Evolutionary conservation across 805 yeast species (phyloP).

Genomic region (Metschnikowia cerradonensis): DNA sequence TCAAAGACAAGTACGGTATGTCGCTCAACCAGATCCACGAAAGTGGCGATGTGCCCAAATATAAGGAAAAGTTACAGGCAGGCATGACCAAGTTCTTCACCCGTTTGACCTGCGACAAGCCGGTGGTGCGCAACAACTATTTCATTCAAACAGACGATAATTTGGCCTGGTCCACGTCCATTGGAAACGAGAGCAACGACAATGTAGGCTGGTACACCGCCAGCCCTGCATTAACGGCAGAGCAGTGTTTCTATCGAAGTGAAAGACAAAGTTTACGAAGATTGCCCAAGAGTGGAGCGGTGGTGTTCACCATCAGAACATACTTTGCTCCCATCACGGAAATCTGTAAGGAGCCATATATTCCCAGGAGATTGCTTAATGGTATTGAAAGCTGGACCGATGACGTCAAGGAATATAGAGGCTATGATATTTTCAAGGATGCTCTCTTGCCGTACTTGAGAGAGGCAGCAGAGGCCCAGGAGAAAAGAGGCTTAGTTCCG

Average conservation of each 20-base stretch:
- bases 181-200: constrained; percentile 51
- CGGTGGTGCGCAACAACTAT: constrained; percentile 65
- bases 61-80: constrained; percentile 49
- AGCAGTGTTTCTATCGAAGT: constrained; percentile 52
- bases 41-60: constrained; percentile 66
- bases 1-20: constrained; percentile 54
- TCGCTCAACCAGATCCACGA: constrained; percentile 59
- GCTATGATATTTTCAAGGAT: constrained; percentile 50
- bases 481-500: constrained; percentile 34
- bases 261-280: constrained; percentile 64
- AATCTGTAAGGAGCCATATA: constrained; percentile 54
- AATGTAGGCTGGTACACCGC: constrained; percentile 67
- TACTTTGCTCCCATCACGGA: constrained; percentile 55
- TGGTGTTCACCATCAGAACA: constrained; percentile 59
- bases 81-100: constrained; percentile 67
- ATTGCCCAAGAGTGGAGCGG: constrained; percentile 56
- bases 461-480: constrained; percentile 46
- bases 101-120: constrained; percentile 53
- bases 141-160: constrained; percentile 61
- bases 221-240: constrained; percentile 41
- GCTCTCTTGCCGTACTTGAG: constrained; percentile 53
- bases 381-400: constrained; percentile 58
- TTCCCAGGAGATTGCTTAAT: constrained; percentile 56
- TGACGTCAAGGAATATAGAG: constrained; percentile 60
- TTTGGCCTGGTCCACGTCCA: constrained; percentile 61